A percentile compares a stretch with the other conserved stretches of the same genome.
These are phyloP conservation scores for Chlamydomonas asymmetrica DNA, from an alignment of 139 green algal genomes.

Conservation along the genomic window DNA sequence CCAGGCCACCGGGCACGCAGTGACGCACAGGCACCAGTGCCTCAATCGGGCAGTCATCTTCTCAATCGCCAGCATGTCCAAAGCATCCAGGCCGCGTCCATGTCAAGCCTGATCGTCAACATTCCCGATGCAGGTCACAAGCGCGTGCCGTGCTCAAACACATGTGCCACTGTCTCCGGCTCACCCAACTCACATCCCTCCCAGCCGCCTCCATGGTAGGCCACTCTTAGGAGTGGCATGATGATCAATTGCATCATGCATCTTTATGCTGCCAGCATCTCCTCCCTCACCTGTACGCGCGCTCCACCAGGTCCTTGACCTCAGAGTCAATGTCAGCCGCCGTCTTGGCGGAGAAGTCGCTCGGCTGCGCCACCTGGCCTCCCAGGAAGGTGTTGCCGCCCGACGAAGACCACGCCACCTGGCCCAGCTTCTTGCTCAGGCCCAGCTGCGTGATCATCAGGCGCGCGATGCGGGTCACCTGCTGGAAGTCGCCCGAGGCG, in stretches of 20 bases:
- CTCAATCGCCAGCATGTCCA: too few species aligned
- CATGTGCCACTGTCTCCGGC: too few species aligned
- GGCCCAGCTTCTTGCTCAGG: constrained; percentile 92
- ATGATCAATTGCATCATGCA: neutral
- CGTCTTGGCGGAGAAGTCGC: constrained; percentile 86
- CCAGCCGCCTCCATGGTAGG: too few species aligned
- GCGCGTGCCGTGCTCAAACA: too few species aligned
- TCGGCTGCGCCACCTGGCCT: constrained; percentile 72
- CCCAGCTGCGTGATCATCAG: constrained; percentile 97
- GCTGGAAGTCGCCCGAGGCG: constrained; percentile 87
- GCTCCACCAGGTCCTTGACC: constrained; percentile 88
- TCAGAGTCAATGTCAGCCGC: constrained; percentile 92
- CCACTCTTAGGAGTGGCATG: too few species aligned
- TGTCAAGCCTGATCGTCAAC: too few species aligned
- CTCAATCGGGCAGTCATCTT: neutral
- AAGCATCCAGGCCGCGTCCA: too few species aligned
- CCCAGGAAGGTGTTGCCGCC: constrained; percentile 90
- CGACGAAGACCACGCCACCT: constrained; percentile 71
- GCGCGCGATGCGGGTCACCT: constrained; percentile 73
- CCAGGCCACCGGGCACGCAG: too few species aligned
- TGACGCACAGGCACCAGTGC: too few species aligned
- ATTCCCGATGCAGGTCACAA: too few species aligned
- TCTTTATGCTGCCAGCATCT: neutral
- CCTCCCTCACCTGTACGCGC: constrained; percentile 94
- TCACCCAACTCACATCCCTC: too few species aligned